These are phyloP conservation scores for Omphalotus guepiniiformis DNA, from an alignment of 768 basidiomycete genomes.

Conservation along the genomic window DNA sequence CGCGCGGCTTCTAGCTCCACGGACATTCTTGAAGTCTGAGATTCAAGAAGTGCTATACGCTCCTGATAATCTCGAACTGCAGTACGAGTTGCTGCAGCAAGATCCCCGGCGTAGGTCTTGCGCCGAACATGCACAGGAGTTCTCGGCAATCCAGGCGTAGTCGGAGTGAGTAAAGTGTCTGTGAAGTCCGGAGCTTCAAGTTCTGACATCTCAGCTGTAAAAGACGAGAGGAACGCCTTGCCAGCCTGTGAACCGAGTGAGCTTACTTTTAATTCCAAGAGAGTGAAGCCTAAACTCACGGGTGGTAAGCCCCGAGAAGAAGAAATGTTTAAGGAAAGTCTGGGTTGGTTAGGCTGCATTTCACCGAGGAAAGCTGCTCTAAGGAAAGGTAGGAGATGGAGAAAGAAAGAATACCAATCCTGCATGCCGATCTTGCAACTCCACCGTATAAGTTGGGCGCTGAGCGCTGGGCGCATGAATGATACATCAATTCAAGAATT, in stretches of 20 bases:
- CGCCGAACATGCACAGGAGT: slow-evolving; percentile 10
- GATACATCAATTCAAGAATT: too few relatives aligned
- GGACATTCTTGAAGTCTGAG: slow-evolving; percentile 15
- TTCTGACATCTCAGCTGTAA: too few relatives aligned
- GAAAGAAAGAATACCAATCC: neutral
- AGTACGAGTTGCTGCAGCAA: slow-evolving; percentile 14
- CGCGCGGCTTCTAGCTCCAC: slow-evolving; percentile 18
- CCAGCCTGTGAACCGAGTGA: neutral
- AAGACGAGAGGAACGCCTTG: too few relatives aligned
- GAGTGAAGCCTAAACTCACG: neutral
- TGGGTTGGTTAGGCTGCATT: slow-evolving; percentile 1
- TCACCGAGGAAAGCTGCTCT: neutral
- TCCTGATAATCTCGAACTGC: slow-evolving; percentile 18
- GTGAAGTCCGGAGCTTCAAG: too few relatives aligned
- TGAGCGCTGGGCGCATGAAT: too few relatives aligned
- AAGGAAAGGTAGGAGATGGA: neutral
- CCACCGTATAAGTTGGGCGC: neutral
- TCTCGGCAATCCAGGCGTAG: slow-evolving; percentile 15
- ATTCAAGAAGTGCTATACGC: slow-evolving; percentile 19
- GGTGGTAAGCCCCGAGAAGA: too few relatives aligned
- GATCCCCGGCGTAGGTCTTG: slow-evolving; percentile 17
- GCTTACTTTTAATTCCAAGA: neutral
- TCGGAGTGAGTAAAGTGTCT: slow-evolving; percentile 19
- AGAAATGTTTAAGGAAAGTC: slow-evolving; percentile 5
- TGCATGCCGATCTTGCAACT: neutral